Evolutionary conservation across 768 basidiomycete genomes (phyloP).

Genomic region (Kwoniella shandongensis): DNA sequence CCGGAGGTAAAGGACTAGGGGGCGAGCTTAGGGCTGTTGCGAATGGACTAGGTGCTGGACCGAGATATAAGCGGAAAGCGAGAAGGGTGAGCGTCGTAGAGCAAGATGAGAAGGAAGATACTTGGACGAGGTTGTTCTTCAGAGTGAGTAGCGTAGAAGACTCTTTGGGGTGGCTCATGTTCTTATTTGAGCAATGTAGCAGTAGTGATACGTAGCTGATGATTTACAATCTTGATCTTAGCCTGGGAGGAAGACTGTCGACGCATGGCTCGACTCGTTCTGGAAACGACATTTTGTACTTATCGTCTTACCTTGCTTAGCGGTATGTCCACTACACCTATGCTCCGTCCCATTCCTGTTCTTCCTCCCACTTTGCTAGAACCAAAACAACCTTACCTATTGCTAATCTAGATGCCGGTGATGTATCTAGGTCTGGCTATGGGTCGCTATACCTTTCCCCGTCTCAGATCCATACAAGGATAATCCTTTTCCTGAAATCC

Average conservation of each 20-base stretch:
- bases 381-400: too few relatives aligned
- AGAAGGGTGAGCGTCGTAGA: slow-evolving; percentile 15
- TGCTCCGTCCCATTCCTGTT: neutral
- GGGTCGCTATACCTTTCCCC: slow-evolving; percentile 56
- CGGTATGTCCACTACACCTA: slow-evolving; percentile 40
- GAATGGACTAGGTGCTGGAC: neutral
- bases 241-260: slow-evolving; percentile 52
- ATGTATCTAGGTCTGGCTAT: slow-evolving; percentile 54
- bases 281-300: slow-evolving; percentile 55
- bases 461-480: slow-evolving; percentile 53
- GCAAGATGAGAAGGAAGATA: slow-evolving; percentile 7
- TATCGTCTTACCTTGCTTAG: slow-evolving; percentile 52
- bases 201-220: too few relatives aligned
- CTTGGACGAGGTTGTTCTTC: slow-evolving; percentile 37
- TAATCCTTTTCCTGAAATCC: slow-evolving; percentile 52
- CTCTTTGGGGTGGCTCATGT: too few relatives aligned
- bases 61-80: slow-evolving; percentile 15
- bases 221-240: slow-evolving; percentile 6
- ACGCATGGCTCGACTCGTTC: slow-evolving; percentile 53
- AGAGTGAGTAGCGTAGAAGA: slow-evolving; percentile 21
- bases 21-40: slow-evolving; percentile 9
- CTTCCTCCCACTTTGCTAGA: too few relatives aligned
- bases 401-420: too few relatives aligned
- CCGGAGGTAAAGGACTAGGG: neutral
- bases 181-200: too few relatives aligned